Base-by-base conservation (phyloP, 2,329 filamentous ascomycete genomes). In the Fusarium sarcochroum region DNA sequence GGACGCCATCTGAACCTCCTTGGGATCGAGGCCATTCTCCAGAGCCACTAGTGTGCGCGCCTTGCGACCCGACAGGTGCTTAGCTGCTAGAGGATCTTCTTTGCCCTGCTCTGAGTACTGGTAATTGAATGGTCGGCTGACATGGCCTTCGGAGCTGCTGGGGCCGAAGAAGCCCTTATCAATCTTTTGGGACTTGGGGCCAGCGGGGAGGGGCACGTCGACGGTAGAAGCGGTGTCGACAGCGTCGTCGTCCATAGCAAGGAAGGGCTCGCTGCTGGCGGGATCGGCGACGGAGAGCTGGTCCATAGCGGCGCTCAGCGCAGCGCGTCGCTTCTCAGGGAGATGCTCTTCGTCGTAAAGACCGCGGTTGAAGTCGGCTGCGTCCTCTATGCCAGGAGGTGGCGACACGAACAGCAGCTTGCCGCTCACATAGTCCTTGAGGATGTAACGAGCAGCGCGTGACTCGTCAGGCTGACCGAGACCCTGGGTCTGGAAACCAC, bases 391-490 rank as follows among this genome's bases (percentile, higher is more conserved):
- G 6, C 82, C 82, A 0, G 94, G 94, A 1, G 96, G 96, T 6
- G 96, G 94, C 74, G 95, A 91, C 71, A 94, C 96, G 82, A 91
- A 98, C 7, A 98, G 87, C 0, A 99, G 87, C 81, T 98, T 98
- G 66, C 96, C 96, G 77, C 91, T 97, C 72, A 99, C 96, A 76
- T 98, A 99, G 81, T 99, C 96, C 79, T 99, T 99, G 25, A 99
- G 87, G 17, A 99, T 86, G 72, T 93, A 92, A 53, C 96, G 88
- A 6, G 95, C 94, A 8, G 96, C 96, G 73, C 96, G 88, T 2
- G 94, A 97, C 82, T 97, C 94, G 75, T 99, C 96, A 0, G 96
- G 95, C 76, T 96, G 92, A 10, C 96, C 95, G 34, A 93, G 87
- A 75, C 96, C 96, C 54, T 92, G 90, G 7, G 94, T 98, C 59